Base-by-base conservation (phyloP, 192 early-diverging fungal genomes). In the Coemansia sp. region DNA sequence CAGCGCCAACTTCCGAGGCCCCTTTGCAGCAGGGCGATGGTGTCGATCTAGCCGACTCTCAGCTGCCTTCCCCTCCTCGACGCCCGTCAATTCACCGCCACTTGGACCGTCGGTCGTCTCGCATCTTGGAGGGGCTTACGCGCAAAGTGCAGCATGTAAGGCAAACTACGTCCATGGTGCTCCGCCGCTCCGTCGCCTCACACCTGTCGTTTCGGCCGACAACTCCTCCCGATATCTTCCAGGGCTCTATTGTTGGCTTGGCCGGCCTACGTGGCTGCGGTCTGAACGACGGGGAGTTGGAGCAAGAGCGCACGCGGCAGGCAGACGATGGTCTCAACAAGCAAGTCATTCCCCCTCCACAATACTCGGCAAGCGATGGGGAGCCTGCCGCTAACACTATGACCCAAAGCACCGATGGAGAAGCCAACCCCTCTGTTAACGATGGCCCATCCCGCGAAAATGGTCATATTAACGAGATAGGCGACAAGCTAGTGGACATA, bases 141-240 rank as follows among this genome's bases (percentile, higher is more conserved):
- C 78, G 78, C 70, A 75, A 71, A 38, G 71, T 81, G 11, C 73
- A 75, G 62, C 66, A 69, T 37, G 78, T 81, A 4, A 63, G 78
- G 24, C 78, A 81, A 40, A 75, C 78, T 0, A 75, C 78, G 0
- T 81, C 78, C 20, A 81, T 81, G 78, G 78, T 75, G 21, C 67
- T 81, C 20, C 65, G 68, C 33, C 78, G 78, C 55, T 75, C 78
- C 3, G 73, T 72, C 10, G 69, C 66, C 20, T 74, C 72, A 37
- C 72, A 63, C 14, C 48, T 75, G 35, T 69, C 77, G 2, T 37
- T 74, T 6, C 51, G 51, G 1, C 51, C 51, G 5, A 14, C 51
- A 33, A 55, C 59, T 3, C 37, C 34, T 1, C 21, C 21, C 16
- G 39, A 37, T 14, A 10, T 61, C 59, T 55, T 55, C 28, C 51